Evolutionary conservation across 805 yeast species (phyloP).

Genomic region (Hermanozyma aechmeae): DNA sequence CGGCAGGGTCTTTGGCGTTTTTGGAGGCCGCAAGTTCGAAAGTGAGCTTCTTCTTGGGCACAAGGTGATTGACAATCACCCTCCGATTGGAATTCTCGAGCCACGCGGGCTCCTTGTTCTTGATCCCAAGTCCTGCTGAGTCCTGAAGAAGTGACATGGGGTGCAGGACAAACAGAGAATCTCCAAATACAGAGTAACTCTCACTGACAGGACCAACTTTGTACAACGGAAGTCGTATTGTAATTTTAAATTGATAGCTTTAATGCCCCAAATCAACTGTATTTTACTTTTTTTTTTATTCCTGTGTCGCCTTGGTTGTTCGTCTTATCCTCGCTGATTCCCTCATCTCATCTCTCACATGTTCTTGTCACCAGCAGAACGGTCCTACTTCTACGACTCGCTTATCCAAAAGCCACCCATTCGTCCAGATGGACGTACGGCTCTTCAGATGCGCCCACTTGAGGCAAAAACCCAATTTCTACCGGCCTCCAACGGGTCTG

Average conservation of each 20-base stretch:
- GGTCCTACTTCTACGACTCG: constrained; percentile 69
- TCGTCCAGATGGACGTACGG: constrained; percentile 79
- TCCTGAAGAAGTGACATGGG: no score
- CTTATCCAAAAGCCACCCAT: constrained; percentile 48
- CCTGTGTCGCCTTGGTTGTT: no score
- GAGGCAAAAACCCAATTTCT: constrained; percentile 75
- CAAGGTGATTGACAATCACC: constrained; percentile 33
- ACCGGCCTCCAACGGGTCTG: constrained; percentile 87
- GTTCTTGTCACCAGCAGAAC: constrained; percentile 70
- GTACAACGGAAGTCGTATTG: no score
- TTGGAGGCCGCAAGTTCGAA: constrained; percentile 23
- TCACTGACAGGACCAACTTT: no score
- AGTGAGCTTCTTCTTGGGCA: constrained; percentile 30
- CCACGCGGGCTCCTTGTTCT: constrained; percentile 23
- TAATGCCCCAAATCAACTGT: no score
- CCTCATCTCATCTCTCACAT: no score
- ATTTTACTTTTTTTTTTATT: no score
- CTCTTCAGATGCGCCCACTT: constrained; percentile 73
- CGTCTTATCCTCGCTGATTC: no score
- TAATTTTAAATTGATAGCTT: no score
- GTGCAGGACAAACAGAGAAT: no score
- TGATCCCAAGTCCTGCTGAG: neutral
- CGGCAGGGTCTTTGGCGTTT: constrained; percentile 1
- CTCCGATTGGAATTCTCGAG: constrained; percentile 23
- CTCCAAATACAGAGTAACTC: no score